Percentiles rank a stretch among this genome's conserved stretches.
Conservation (phyloP, 257 asterid species). For the Lycium barbarum region DNA sequence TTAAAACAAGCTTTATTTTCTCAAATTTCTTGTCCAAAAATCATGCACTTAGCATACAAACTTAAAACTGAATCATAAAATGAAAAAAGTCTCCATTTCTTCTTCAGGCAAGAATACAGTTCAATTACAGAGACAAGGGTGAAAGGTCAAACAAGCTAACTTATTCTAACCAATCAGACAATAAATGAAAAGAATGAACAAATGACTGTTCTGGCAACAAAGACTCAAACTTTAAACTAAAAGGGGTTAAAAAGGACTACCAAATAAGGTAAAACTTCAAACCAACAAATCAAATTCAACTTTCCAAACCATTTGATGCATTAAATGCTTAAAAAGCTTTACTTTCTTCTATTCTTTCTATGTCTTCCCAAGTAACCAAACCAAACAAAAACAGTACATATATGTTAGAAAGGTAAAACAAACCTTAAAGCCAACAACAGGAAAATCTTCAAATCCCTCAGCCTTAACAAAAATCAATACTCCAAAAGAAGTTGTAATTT, state of each 20-base stretch:
- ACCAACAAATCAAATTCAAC: not conserved
- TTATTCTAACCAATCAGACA: not conserved
- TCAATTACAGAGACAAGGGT: not conserved
- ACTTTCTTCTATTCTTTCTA: not conserved
- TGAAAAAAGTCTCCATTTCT: not conserved
- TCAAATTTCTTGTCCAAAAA: slow-evolving; percentile 16
- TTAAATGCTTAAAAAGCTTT: not conserved
- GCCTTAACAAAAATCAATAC: too few relatives aligned
- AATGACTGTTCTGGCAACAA: not conserved
- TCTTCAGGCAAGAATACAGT: not conserved
- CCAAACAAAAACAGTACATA: slow-evolving; percentile 1
- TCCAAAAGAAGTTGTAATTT: too few relatives aligned
- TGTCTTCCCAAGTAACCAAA: not conserved
- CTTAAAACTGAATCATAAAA: not conserved
- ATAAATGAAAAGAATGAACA: not conserved
- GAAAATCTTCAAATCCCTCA: slow-evolving; percentile 4
- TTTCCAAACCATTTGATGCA: slow-evolving; percentile 1
- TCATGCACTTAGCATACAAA: slow-evolving; percentile 14
- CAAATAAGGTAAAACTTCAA: not conserved
- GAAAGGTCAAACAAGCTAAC: slow-evolving; percentile 17
- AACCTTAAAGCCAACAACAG: slow-evolving; percentile 28
- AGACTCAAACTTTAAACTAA: slow-evolving; percentile 10
- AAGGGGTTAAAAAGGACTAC: not conserved
- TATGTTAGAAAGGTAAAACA: not conserved
- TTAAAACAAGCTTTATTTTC: slow-evolving; percentile 2